phyloP scores from a whole-genome alignment of 2,329 filamentous ascomycete species.

The Hortaea werneckii region DNA sequence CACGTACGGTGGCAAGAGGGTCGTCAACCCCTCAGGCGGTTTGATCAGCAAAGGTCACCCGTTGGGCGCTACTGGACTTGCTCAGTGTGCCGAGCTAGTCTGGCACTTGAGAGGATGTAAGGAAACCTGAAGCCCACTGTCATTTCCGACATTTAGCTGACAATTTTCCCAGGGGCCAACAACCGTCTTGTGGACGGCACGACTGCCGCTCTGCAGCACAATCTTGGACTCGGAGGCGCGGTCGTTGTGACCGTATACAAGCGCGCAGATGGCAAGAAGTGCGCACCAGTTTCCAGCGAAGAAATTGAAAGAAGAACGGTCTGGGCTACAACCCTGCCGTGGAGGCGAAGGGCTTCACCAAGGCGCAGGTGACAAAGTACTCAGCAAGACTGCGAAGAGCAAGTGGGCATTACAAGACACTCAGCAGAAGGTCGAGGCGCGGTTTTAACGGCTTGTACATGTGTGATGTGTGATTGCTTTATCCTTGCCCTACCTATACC shows the following conservation, averaged over 20 bases:
- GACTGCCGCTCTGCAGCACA: constrained; percentile 73
- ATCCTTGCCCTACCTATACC: too few species aligned
- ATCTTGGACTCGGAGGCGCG: constrained; percentile 82
- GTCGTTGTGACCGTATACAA: constrained; percentile 84
- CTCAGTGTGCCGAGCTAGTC: constrained; percentile 87
- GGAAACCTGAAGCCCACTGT: background rate
- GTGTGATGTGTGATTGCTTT: too few species aligned
- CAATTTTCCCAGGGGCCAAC: constrained; percentile 53
- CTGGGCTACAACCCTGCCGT: constrained; percentile 89
- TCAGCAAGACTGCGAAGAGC: constrained; percentile 56
- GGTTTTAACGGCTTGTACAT: constrained; percentile 39
- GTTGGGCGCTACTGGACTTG: constrained; percentile 85
- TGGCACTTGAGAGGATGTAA: constrained; percentile 73
- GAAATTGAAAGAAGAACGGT: constrained; percentile 55
- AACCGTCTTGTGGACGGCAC: constrained; percentile 66
- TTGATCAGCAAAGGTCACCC: constrained; percentile 95
- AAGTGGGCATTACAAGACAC: constrained; percentile 73
- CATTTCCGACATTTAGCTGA: background rate
- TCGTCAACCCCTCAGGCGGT: constrained; percentile 89
- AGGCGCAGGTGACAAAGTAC: constrained; percentile 58
- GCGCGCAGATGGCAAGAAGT: constrained; percentile 64
- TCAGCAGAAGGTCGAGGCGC: constrained; percentile 60
- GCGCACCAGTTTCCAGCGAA: constrained; percentile 49
- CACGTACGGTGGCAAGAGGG: constrained; percentile 70
- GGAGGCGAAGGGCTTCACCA: constrained; percentile 79